Conservation (phyloP, 179 eudicot species). For the Carnegiea gigantea region DNA sequence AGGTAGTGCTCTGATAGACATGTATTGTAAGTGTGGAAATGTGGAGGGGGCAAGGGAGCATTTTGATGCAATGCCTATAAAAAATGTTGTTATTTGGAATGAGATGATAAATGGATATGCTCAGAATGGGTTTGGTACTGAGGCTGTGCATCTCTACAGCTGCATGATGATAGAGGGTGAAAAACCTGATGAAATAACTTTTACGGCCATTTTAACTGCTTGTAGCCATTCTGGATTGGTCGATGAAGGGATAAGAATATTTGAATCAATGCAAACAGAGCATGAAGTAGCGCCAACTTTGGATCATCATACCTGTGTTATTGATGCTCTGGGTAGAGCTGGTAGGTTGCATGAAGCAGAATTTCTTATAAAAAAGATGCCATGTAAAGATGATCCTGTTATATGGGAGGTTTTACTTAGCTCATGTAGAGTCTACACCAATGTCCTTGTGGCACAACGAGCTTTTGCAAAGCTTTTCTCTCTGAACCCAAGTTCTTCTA, state of each 20-base stretch:
- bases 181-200: conserved; percentile 61
- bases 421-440: conserved; percentile 63
- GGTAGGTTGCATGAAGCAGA: conserved; percentile 68
- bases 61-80: conserved; percentile 52
- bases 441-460: conserved; percentile 55
- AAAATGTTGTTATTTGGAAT: conserved; percentile 62
- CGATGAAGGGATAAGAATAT: conserved; percentile 46
- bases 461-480: conserved; percentile 62
- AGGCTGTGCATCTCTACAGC: conserved; percentile 50
- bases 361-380: conserved; percentile 46
- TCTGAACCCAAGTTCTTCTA: conserved; percentile 51
- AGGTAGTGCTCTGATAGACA: conserved; percentile 66
- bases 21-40: conserved; percentile 75
- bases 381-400: conserved; percentile 60
- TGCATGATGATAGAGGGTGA: conserved; percentile 46
- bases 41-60: conserved; percentile 41
- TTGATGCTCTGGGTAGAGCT: conserved; percentile 75
- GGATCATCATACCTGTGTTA: conserved; percentile 77
- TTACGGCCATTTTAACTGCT: conserved; percentile 62
- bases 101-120: conserved; percentile 85
- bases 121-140: conserved; percentile 62
- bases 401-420: conserved; percentile 87
- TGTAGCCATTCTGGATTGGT: conserved; percentile 81
- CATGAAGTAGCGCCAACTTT: conserved; percentile 44
- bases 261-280: conserved; percentile 53